These are phyloP conservation scores for Cryptosporidium canis DNA, from an alignment of 169 alveolate species.

Conservation along the genomic window DNA sequence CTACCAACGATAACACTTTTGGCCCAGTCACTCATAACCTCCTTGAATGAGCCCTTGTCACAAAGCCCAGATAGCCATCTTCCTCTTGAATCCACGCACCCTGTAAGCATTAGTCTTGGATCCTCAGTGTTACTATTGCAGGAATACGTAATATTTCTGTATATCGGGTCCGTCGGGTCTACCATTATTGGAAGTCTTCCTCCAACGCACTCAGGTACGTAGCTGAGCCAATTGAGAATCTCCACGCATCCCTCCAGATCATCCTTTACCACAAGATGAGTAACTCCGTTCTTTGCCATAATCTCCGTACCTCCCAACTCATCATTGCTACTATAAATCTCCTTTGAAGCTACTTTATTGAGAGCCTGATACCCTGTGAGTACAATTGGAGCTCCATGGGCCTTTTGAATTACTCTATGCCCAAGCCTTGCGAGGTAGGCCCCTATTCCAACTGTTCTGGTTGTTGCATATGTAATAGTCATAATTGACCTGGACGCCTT, in stretches of 20 bases:
- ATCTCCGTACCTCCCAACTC: slow-evolving; percentile 89
- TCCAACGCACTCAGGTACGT: slow-evolving; percentile 82
- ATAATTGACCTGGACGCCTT: slow-evolving; percentile 85
- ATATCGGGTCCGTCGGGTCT: slow-evolving; percentile 76
- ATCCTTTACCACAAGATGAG: slow-evolving; percentile 84
- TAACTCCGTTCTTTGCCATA: slow-evolving; percentile 88
- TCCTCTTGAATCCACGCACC: slow-evolving; percentile 72
- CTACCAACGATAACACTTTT: slow-evolving; percentile 82
- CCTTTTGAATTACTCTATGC: slow-evolving; percentile 86
- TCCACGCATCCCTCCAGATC: slow-evolving; percentile 86
- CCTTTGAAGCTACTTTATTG: slow-evolving; percentile 84
- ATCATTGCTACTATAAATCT: slow-evolving; percentile 87
- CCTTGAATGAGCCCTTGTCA: slow-evolving; percentile 79
- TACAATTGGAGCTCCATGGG: slow-evolving; percentile 83
- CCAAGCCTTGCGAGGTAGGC: slow-evolving; percentile 88
- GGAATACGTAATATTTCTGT: slow-evolving; percentile 75
- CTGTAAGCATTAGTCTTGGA: slow-evolving; percentile 80
- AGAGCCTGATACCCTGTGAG: slow-evolving; percentile 88
- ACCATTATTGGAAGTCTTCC: slow-evolving; percentile 80
- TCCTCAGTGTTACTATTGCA: slow-evolving; percentile 78
- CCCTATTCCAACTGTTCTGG: slow-evolving; percentile 89
- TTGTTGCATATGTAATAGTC: slow-evolving; percentile 87
- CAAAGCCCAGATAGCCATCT: slow-evolving; percentile 78
- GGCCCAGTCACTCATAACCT: slow-evolving; percentile 83
- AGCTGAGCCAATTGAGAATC: slow-evolving; percentile 83